These are phyloP conservation scores for Moniliophthora roreri DNA, from an alignment of 1,284 basidiomycete genomes.

Conservation along the genomic window DNA sequence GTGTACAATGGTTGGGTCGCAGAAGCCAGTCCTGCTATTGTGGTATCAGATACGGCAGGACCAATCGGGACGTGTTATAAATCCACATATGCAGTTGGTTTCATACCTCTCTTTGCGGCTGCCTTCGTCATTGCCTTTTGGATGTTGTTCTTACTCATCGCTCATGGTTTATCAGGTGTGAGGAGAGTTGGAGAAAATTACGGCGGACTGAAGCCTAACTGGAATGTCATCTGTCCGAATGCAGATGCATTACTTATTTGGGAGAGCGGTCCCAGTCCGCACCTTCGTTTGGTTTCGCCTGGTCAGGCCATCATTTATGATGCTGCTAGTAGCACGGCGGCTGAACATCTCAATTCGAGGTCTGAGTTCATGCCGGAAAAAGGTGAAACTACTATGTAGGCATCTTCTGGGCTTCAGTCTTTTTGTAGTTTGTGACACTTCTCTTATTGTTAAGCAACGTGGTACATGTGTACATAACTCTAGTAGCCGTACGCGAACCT, in stretches of 20 bases:
- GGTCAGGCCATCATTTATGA: not conserved
- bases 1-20: constrained; percentile 13
- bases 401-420: no score
- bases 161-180: not conserved
- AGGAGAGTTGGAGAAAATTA: constrained; percentile 2
- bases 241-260: not conserved
- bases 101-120: constrained; percentile 7
- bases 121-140: not conserved
- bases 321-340: not conserved
- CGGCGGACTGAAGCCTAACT: constrained; percentile 6
- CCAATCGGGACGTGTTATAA: constrained; percentile 8
- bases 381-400: no score
- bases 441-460: no score
- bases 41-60: constrained; percentile 8
- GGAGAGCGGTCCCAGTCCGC: constrained; percentile 5
- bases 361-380: no score
- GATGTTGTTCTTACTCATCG: not conserved
- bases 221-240: constrained; percentile 2
- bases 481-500: no score
- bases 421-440: no score
- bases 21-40: not conserved
- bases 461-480: no score
- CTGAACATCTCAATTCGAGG: not conserved
- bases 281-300: not conserved
- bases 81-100: constrained; percentile 9